These are phyloP conservation scores for Penicillium sp. DNA, from an alignment of 2,329 filamentous ascomycete genomes.

Conservation along the genomic window DNA sequence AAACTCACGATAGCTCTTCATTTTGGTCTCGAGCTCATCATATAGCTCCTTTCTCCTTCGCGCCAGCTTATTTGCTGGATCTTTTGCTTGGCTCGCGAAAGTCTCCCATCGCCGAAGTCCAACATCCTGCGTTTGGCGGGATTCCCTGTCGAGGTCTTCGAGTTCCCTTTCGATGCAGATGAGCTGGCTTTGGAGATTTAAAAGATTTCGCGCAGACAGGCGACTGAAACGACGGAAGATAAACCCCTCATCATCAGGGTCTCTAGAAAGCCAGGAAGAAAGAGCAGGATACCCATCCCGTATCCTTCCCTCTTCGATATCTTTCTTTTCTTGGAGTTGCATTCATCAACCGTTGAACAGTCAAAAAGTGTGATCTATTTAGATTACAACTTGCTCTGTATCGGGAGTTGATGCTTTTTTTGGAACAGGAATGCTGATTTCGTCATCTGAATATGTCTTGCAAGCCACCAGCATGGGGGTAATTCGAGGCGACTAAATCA, in stretches of 20 bases:
- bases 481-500: no score
- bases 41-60: background rate
- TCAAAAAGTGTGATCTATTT: no score
- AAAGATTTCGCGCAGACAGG: background rate
- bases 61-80: background rate
- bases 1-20: background rate
- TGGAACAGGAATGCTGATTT: no score
- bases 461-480: no score
- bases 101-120: background rate
- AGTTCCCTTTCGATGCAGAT: background rate
- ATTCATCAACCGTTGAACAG: no score
- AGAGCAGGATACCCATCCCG: background rate
- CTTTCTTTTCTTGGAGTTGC: no score
- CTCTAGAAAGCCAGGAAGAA: background rate
- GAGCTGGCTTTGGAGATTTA: background rate
- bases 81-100: background rate
- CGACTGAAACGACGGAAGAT: background rate
- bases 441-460: no score
- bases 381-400: no score
- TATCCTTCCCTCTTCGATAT: background rate
- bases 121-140: background rate
- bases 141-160: background rate
- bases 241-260: background rate
- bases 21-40: background rate
- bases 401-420: no score